Percentiles rank a stretch among this genome's conserved stretches.
Evolutionary conservation across 768 basidiomycete species (phyloP).

Genomic region (Paxillus ammoniavirescens): DNA sequence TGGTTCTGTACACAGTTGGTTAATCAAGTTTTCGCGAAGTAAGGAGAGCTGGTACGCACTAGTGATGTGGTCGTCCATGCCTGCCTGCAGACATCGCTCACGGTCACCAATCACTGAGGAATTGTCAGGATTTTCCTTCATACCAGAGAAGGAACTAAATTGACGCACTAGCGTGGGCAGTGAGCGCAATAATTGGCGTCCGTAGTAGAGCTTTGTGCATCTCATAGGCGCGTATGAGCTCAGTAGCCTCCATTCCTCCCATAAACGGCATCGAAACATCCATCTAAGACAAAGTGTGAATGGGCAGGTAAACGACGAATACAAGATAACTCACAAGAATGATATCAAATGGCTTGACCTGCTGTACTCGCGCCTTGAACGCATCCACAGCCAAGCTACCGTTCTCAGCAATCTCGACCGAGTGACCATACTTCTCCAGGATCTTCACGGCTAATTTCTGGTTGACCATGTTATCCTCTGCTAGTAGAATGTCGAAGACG

Average conservation of each 20-base stretch:
- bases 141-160: neutral
- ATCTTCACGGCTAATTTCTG: conserved; percentile 97
- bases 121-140: conserved; percentile 6
- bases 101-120: conserved; percentile 82
- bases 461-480: conserved; percentile 95
- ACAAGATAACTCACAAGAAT: conserved; percentile 63
- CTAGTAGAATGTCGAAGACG: conserved; percentile 89
- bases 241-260: conserved; percentile 98
- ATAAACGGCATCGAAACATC: conserved; percentile 98
- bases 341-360: conserved; percentile 81
- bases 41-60: conserved; percentile 44
- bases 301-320: neutral
- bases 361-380: conserved; percentile 74
- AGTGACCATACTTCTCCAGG: conserved; percentile 92
- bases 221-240: conserved; percentile 86
- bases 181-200: conserved; percentile 93
- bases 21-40: neutral
- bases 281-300: conserved; percentile 58
- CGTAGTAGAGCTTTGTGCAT: conserved; percentile 62
- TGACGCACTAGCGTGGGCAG: conserved; percentile 91
- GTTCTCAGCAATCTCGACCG: conserved; percentile 96
- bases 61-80: conserved; percentile 82
- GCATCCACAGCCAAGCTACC: conserved; percentile 91
- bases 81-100: conserved; percentile 73
- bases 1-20: conserved; percentile 52